Evolutionary conservation across 1,284 basidiomycete species (phyloP).

Genomic region (Tetrapyrgos nigripes): DNA sequence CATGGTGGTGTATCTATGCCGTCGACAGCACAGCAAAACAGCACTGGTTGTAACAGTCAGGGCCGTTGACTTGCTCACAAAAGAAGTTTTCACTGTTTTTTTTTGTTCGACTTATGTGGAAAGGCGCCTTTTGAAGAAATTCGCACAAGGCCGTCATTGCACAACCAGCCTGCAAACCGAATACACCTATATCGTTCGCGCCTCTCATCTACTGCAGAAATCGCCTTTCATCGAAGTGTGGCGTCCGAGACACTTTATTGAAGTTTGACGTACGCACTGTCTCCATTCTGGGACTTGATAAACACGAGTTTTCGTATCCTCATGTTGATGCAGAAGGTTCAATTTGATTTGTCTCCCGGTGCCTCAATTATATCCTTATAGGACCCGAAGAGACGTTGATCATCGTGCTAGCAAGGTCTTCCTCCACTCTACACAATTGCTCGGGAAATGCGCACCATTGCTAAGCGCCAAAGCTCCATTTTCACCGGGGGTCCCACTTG

Average conservation of each 20-base stretch:
- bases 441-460: background rate
- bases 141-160: too few relatives aligned
- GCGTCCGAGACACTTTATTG: background rate
- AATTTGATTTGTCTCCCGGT: background rate
- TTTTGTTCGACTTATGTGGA: too few relatives aligned
- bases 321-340: background rate
- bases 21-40: background rate
- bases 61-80: too few relatives aligned
- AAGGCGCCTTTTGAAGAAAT: too few relatives aligned
- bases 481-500: too few relatives aligned
- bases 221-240: background rate
- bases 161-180: too few relatives aligned
- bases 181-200: too few relatives aligned
- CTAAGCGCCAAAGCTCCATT: background rate
- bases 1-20: background rate
- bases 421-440: background rate
- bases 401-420: too few relatives aligned
- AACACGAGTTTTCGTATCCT: background rate
- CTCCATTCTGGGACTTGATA: background rate
- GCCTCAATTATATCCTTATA: background rate
- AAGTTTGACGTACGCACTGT: background rate
- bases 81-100: too few relatives aligned
- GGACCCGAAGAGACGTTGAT: background rate
- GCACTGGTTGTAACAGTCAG: background rate
- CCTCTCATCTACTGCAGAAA: too few relatives aligned